Evolutionary conservation across 1,284 basidiomycete genomes (phyloP).

Genomic region (Ceratobasidium sp.): DNA sequence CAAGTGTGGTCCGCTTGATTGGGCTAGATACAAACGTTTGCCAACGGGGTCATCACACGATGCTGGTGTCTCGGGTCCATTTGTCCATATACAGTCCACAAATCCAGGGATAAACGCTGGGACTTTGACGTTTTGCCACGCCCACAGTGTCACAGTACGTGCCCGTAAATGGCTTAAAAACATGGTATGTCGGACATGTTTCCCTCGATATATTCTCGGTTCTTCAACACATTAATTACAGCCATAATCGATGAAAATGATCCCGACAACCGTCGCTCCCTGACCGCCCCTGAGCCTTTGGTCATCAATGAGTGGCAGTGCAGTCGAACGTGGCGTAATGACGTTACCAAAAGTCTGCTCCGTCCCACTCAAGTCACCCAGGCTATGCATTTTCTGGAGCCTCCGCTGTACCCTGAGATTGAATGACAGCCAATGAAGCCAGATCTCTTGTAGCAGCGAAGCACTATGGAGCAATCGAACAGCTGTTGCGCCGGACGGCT

Average conservation of each 20-base stretch:
- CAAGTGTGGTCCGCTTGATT: slow-evolving; percentile 39
- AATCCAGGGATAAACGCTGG: not conserved
- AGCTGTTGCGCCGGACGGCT: too few species aligned
- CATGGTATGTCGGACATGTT: not conserved
- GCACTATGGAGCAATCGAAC: too few species aligned
- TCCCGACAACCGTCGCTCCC: slow-evolving; percentile 11
- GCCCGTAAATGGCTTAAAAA: not conserved
- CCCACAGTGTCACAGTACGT: not conserved
- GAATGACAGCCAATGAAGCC: not conserved
- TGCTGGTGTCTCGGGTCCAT: slow-evolving; percentile 36
- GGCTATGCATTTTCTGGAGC: not conserved
- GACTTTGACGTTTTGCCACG: not conserved
- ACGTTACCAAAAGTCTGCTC: not conserved
- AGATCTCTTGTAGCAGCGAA: too few species aligned
- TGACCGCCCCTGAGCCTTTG: slow-evolving; percentile 12
- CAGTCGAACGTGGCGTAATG: not conserved
- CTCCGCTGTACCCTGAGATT: not conserved
- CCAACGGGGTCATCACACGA: slow-evolving; percentile 31
- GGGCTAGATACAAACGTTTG: slow-evolving; percentile 41
- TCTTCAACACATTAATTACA: slow-evolving; percentile 24
- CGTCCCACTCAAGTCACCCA: not conserved
- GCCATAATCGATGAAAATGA: slow-evolving; percentile 30
- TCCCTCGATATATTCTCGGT: not conserved
- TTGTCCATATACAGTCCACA: slow-evolving; percentile 3
- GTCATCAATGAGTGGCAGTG: slow-evolving; percentile 8